These are phyloP conservation scores for Erigeron canadensis DNA, from an alignment of 129 eudicot genomes.

Conservation along the genomic window DNA sequence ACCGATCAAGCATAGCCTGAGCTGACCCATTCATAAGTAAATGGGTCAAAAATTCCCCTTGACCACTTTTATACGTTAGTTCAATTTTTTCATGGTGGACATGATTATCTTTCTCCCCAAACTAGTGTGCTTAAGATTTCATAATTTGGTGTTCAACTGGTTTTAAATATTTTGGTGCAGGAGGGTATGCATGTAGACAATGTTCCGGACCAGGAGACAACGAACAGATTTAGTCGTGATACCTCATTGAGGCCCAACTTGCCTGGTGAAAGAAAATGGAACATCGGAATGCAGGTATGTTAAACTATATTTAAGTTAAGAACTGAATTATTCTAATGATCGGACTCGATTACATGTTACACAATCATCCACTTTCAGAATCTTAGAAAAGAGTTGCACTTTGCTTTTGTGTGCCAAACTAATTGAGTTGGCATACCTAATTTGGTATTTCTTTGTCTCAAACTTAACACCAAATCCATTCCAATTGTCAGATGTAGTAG, in stretches of 20 bases:
- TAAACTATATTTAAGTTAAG: neutral
- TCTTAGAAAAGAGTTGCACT: neutral
- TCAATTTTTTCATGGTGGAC: neutral
- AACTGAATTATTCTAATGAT: neutral
- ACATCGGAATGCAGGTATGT: slow-evolving; percentile 63
- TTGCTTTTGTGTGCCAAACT: slow-evolving; percentile 18
- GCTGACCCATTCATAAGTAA: neutral
- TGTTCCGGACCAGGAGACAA: slow-evolving; percentile 21
- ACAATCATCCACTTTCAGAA: neutral
- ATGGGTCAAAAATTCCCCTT: neutral
- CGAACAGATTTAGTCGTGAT: slow-evolving; percentile 30
- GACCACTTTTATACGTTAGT: neutral
- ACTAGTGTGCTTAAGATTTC: neutral
- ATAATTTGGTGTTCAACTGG: neutral
- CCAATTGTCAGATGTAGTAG: too few species aligned
- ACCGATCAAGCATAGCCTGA: neutral
- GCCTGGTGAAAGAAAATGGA: slow-evolving; percentile 59
- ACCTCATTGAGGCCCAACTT: slow-evolving; percentile 33
- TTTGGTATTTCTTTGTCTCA: neutral
- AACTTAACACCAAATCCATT: neutral
- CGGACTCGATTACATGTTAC: neutral
- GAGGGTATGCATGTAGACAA: slow-evolving; percentile 47
- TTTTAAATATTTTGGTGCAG: slow-evolving; percentile 26
- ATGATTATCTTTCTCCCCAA: too few species aligned
- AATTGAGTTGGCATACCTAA: neutral